Conservation (phyloP, 2,329 filamentous ascomycete genomes). For the Pezizomycotina sp. region DNA sequence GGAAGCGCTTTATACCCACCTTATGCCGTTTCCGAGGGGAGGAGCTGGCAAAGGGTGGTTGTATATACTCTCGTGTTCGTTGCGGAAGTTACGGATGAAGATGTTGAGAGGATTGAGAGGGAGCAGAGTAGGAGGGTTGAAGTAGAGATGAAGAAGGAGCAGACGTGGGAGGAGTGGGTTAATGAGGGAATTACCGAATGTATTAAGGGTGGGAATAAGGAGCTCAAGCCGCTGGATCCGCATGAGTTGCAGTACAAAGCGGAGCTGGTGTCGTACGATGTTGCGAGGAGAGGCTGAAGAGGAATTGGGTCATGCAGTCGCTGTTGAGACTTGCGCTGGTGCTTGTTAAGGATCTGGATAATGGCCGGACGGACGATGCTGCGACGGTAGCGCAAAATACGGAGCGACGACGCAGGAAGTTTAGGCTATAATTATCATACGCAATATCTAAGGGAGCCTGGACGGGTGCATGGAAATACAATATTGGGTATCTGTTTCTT, state of each 20-base stretch:
- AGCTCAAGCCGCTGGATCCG: conserved; percentile 15
- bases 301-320: too few relatives aligned
- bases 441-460: too few relatives aligned
- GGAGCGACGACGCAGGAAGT: too few relatives aligned
- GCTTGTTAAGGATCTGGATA: too few relatives aligned
- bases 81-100: conserved; percentile 15
- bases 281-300: too few relatives aligned
- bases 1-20: conserved; percentile 18
- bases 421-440: too few relatives aligned
- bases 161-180: too few relatives aligned
- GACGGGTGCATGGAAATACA: too few relatives aligned
- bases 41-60: conserved; percentile 12
- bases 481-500: too few relatives aligned
- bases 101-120: conserved; percentile 10
- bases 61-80: conserved; percentile 17
- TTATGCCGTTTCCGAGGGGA: conserved; percentile 9
- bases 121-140: neutral
- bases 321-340: too few relatives aligned
- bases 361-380: too few relatives aligned
- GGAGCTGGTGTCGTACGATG: conserved; percentile 14
- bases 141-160: conserved; percentile 11
- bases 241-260: conserved; percentile 13
- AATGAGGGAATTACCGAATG: conserved; percentile 3
- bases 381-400: too few relatives aligned
- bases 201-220: conserved; percentile 1